These are phyloP conservation scores for Ambrosia artemisiifolia DNA, from an alignment of 129 eudicot genomes.

Conservation along the genomic window DNA sequence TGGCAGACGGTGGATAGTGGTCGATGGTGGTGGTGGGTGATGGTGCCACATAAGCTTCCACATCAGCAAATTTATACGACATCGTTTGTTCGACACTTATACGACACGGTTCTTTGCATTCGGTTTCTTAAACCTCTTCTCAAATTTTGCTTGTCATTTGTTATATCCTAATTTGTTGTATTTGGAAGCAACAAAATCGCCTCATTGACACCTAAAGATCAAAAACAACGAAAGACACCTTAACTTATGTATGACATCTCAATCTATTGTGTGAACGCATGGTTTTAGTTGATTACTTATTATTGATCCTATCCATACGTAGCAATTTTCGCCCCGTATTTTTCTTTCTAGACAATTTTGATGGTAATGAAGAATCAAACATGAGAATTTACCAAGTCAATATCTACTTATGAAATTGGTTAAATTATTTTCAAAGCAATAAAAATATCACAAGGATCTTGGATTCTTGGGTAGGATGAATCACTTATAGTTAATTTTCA, in stretches of 20 bases:
- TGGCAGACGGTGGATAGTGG: too few relatives aligned
- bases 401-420: background rate
- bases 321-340: background rate
- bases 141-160: too few relatives aligned
- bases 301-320: background rate
- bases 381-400: background rate
- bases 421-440: background rate
- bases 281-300: too few relatives aligned
- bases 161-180: too few relatives aligned
- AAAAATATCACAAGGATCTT: background rate
- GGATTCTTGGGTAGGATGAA: background rate
- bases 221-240: background rate
- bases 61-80: too few relatives aligned
- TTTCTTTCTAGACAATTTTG: background rate
- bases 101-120: too few relatives aligned
- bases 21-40: too few relatives aligned
- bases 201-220: background rate
- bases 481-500: background rate
- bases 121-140: too few relatives aligned
- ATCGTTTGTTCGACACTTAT: too few relatives aligned
- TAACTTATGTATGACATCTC: background rate
- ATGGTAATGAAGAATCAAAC: background rate
- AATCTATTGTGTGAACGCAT: background rate
- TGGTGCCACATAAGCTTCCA: too few relatives aligned
- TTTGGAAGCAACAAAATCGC: background rate